These are phyloP conservation scores for Coemansia asiatica DNA, from an alignment of 192 early-diverging fungal genomes.

Conservation along the genomic window DNA sequence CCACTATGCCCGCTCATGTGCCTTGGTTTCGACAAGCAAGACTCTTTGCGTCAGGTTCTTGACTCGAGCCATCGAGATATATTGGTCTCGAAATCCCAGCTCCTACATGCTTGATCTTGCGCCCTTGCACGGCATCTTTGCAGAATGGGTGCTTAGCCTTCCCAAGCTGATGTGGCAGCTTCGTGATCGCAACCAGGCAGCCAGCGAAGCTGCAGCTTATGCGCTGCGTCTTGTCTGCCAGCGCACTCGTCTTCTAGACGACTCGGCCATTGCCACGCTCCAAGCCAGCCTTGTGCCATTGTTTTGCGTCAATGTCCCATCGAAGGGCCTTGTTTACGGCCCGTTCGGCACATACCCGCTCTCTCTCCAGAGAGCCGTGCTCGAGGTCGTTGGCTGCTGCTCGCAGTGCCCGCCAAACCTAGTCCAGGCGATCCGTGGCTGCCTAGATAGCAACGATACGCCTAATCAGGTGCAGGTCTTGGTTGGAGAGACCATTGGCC, in stretches of 20 bases:
- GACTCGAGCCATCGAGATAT: constrained; percentile 24
- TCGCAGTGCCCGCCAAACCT: constrained; percentile 19
- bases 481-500: too few species aligned
- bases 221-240: constrained; percentile 40
- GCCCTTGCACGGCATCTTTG: constrained; percentile 13
- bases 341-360: constrained; percentile 44
- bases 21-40: constrained; percentile 35
- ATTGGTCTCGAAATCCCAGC: constrained; percentile 23
- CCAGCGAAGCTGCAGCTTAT: constrained; percentile 28
- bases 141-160: constrained; percentile 38
- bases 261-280: constrained; percentile 13
- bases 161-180: constrained; percentile 55
- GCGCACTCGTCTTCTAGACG: constrained; percentile 43
- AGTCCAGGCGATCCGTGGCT: constrained; percentile 24
- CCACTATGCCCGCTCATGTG: constrained; percentile 29
- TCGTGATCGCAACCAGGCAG: constrained; percentile 40
- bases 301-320: constrained; percentile 48
- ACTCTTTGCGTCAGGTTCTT: constrained; percentile 40
- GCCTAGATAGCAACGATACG: not conserved
- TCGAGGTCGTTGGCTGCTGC: constrained; percentile 36
- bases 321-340: constrained; percentile 43
- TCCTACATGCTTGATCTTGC: constrained; percentile 12
- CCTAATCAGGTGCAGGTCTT: not conserved
- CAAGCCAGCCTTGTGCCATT: constrained; percentile 44
- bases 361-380: constrained; percentile 32